Evolutionary conservation across 192 early-diverging fungal genomes (phyloP), one percentile per base, ranked within the genome.

Genomic region (Backusella australiensis): DNA sequence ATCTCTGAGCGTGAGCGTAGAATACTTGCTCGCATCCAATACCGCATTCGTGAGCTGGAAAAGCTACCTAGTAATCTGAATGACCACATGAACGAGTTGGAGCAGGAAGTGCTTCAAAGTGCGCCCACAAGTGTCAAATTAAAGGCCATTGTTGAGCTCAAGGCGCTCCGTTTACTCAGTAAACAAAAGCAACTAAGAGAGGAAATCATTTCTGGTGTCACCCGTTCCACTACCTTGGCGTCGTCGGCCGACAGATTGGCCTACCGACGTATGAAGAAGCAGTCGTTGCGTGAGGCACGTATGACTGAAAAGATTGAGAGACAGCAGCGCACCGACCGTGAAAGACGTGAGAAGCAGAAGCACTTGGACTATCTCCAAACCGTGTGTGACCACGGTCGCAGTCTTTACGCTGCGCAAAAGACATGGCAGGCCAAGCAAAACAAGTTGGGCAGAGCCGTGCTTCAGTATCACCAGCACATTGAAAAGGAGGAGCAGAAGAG

Each of bases 401-500:
- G 90, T 15, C 81, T 96, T 77, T 83, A 90, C 34, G 76, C 83
- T 19, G 89, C 86, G 82, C 96, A 96, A 83, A 83, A 85, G 49
- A 78, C 80, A 76, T 88, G 91, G 78, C 90, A 95, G 79, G 81
- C 76, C 35, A 93, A 89, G 77, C 86, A 89, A 79, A 79, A 79
- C 73, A 91, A 91, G 77, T 85, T 99, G 12, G 97, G 97, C 19
- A 86, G 87, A 35, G 83, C 89, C 17, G 92, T 98, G 34, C 67
- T 92, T 59, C 85, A 90, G 38, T 91, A 91, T 85, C 97, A 98
- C 78, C 77, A 84, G 21, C 89, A 92, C 53, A 89, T 94, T 66
- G 94, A 96, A 78, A 96, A 96, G 82, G 98, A 99, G 78, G 98
- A 99, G 79, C 91, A 94, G 80, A 94, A 95, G 85, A 93, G 94